A percentile compares a stretch with the other conserved stretches of the same genome.
These are phyloP conservation scores for Cryphonectria japonica DNA, from an alignment of 2,329 filamentous ascomycete species.

Conservation along the genomic window DNA sequence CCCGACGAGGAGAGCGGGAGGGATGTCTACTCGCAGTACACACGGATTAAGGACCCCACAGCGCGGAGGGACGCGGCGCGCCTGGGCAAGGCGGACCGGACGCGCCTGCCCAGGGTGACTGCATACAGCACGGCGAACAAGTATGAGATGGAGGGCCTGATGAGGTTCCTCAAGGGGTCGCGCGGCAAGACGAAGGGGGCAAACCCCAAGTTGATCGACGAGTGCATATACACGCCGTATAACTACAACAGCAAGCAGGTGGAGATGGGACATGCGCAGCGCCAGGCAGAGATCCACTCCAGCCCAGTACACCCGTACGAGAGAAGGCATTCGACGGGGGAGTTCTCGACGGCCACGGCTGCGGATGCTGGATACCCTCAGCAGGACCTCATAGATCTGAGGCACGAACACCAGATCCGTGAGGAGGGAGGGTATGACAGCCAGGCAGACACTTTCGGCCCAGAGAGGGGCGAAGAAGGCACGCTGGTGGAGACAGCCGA, in stretches of 20 bases:
- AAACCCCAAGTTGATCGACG: constrained; percentile 90
- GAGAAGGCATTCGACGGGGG: constrained; percentile 76
- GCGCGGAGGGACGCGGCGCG: constrained; percentile 89
- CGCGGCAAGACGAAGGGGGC: constrained; percentile 76
- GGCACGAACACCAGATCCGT: constrained; percentile 42
- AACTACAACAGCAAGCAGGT: constrained; percentile 65
- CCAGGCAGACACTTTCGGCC: constrained; percentile 37
- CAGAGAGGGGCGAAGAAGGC: constrained; percentile 37
- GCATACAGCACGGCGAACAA: constrained; percentile 94
- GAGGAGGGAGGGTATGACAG: constrained; percentile 37
- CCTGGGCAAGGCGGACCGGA: constrained; percentile 89
- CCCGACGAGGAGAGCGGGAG: constrained; percentile 87
- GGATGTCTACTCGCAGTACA: constrained; percentile 98
- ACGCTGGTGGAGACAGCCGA: constrained; percentile 57
- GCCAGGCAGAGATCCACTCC: constrained; percentile 39
- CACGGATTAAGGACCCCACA: constrained; percentile 94
- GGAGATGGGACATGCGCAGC: constrained; percentile 31
- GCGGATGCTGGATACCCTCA: constrained; percentile 49
- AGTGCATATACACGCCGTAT: constrained; percentile 96
- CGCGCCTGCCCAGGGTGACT: constrained; percentile 85
- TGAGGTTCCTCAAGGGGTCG: constrained; percentile 83
- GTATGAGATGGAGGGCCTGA: constrained; percentile 86
- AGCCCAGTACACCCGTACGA: constrained; percentile 55
- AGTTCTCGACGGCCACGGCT: constrained; percentile 35
- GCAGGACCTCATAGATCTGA: constrained; percentile 68